Evolutionary conservation across 495 filamentous ascomycete species (phyloP).

Genomic region (Chlorociboria aeruginascens): DNA sequence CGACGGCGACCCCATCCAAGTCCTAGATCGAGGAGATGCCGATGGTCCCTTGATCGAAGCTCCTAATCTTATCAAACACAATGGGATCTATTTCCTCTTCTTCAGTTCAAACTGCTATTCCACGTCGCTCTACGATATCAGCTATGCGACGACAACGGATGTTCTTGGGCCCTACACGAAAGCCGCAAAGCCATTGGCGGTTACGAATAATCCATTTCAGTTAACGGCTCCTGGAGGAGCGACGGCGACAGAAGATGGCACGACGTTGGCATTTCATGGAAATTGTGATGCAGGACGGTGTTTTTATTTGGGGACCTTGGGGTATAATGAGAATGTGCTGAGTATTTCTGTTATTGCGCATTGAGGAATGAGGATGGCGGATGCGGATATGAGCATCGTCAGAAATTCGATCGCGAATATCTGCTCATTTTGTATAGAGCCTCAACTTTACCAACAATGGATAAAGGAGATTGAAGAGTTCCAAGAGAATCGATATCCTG

Average conservation of each 20-base stretch:
- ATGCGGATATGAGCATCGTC: too few species aligned
- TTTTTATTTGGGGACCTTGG: constrained; percentile 14
- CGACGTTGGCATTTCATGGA: constrained; percentile 40
- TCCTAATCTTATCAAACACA: constrained; percentile 35
- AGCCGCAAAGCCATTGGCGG: constrained; percentile 24
- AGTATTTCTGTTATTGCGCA: too few species aligned
- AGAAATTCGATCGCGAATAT: too few species aligned
- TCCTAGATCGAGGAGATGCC: constrained; percentile 40
- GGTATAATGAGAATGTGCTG: too few species aligned
- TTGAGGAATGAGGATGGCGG: too few species aligned
- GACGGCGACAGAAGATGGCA: constrained; percentile 30
- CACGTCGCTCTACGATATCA: constrained; percentile 38
- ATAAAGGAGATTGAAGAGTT: too few species aligned
- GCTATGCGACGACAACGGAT: constrained; percentile 35
- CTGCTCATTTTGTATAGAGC: too few species aligned
- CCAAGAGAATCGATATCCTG: too few species aligned
- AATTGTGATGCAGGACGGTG: constrained; percentile 32
- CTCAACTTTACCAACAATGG: too few species aligned
- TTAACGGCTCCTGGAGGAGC: constrained; percentile 43
- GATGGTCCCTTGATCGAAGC: constrained; percentile 55
- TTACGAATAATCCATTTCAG: constrained; percentile 27
- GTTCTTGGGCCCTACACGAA: constrained; percentile 38
- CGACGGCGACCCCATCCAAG: constrained; percentile 35
- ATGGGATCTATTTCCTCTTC: constrained; percentile 45
- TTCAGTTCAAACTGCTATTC: constrained; percentile 49